Conservation (phyloP, 2,329 filamentous ascomycete species). For the Fusarium setosum region DNA sequence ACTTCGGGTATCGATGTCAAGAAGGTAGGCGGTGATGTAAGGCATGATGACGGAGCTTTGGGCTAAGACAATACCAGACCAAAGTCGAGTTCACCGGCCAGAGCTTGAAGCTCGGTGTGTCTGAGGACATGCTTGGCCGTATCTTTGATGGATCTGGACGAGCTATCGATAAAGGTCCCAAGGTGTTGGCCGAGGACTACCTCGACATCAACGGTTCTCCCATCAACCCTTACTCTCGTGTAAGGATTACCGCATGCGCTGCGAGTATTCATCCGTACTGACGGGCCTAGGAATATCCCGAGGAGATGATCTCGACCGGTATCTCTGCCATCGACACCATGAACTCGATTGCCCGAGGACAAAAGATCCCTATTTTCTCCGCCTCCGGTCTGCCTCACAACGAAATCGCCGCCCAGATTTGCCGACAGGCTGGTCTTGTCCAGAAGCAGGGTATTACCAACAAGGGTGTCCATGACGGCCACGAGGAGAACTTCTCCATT, state of each 20-base stretch:
- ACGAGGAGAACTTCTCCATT: constrained; percentile 99
- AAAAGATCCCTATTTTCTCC: constrained; percentile 99
- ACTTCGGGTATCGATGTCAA: constrained; percentile 98
- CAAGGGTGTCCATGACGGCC: constrained; percentile 95
- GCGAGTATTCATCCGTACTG: constrained; percentile 14
- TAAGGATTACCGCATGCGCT: constrained; percentile 56
- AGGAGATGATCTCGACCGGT: constrained; percentile 99
- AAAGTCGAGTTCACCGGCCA: constrained; percentile 97
- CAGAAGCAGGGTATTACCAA: constrained; percentile 81
- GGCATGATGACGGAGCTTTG: constrained; percentile 2
- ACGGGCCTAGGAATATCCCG: constrained; percentile 83
- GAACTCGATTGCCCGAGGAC: constrained; percentile 97
- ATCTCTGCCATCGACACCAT: constrained; percentile 99
- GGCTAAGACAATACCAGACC: constrained; percentile 68
- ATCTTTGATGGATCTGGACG: constrained; percentile 98
- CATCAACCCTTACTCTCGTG: constrained; percentile 97
- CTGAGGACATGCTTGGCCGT: constrained; percentile 99
- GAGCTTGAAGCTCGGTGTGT: constrained; percentile 98
- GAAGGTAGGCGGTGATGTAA: constrained; percentile 72
- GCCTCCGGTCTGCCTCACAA: constrained; percentile 98
- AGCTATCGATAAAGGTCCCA: constrained; percentile 98
- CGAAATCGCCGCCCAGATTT: constrained; percentile 99
- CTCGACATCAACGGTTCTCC: constrained; percentile 99
- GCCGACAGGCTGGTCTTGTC: constrained; percentile 94
- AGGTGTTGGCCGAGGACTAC: constrained; percentile 97